Conservation (phyloP, 495 filamentous ascomycete genomes). For the Amphirosellinia nigrospora region DNA sequence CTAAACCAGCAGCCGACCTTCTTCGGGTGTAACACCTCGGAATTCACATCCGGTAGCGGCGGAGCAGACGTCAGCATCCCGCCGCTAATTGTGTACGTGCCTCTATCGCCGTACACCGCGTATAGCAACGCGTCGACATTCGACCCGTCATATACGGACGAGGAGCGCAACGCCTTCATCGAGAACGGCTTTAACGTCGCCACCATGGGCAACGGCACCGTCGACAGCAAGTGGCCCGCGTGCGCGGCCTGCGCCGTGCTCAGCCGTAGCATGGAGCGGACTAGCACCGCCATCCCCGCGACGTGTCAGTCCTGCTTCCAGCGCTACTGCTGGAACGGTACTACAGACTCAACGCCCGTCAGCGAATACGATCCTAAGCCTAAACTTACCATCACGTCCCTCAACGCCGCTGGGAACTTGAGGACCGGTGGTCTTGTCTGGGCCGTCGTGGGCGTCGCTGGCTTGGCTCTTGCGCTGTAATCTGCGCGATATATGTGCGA, state of each 20-base stretch:
- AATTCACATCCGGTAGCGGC: slow-evolving; percentile 58
- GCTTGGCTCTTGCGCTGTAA: slow-evolving; percentile 17
- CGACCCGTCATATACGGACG: slow-evolving; percentile 62
- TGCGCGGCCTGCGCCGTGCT: slow-evolving; percentile 93
- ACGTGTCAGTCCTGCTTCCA: slow-evolving; percentile 77
- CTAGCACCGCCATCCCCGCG: slow-evolving; percentile 64
- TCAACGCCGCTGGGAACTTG: slow-evolving; percentile 3
- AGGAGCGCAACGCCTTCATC: slow-evolving; percentile 76
- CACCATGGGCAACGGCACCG: slow-evolving; percentile 79
- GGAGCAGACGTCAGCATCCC: slow-evolving; percentile 45
- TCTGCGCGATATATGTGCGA: neutral
- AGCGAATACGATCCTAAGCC: slow-evolving; percentile 43
- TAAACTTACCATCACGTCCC: slow-evolving; percentile 18
- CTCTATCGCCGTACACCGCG: slow-evolving; percentile 80
- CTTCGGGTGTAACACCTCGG: slow-evolving; percentile 84
- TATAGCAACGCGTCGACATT: slow-evolving; percentile 79
- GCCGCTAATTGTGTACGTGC: slow-evolving; percentile 88
- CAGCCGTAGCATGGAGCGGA: slow-evolving; percentile 73
- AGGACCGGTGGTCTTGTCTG: neutral
- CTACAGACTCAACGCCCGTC: slow-evolving; percentile 49
- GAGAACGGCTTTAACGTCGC: slow-evolving; percentile 82
- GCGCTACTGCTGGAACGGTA: slow-evolving; percentile 89
- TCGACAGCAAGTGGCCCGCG: slow-evolving; percentile 72
- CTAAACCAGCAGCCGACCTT: slow-evolving; percentile 88
- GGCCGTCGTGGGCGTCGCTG: slow-evolving; percentile 3